Base-by-base conservation (phyloP, 2,329 filamentous ascomycete species). In the Cercospora sp. region DNA sequence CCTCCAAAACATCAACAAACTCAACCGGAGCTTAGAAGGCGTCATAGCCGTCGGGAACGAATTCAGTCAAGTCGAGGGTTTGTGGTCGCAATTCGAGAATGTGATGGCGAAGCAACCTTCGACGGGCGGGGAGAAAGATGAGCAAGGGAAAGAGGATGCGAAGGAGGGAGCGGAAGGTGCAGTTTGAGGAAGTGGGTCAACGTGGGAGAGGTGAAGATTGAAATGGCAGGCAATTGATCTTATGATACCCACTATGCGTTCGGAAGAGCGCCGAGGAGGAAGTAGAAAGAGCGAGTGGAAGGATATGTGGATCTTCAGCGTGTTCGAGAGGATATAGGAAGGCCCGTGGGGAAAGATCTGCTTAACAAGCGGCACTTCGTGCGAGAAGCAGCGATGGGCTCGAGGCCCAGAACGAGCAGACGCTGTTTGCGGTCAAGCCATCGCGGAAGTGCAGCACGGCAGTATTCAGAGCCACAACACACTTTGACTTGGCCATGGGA, bases 21-120 rank as follows among this genome's bases (percentile, higher is more conserved):
- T 99, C 68, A 99, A 98, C 79, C 89, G 94, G 36, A 94, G 91
- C 45, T 84, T 99, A 18, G 94, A 99, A 80, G 91, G 93, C 65
- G 91, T 98, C 20, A 94, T 96, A 68, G 90, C 93, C 75, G 77
- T 99, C 63, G 95, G 95, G 42, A 97, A 97, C 80, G 95, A 99
- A 77, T 97, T 99, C 81, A 90, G 91, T n/a, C 94, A 93, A 3
- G 95, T 99, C 53, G 95, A 99, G 80, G 93, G 93, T 31, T 86
- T 99, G 16, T 99, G 95, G 95, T 96, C 92, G 45, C 93, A 97
- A 76, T 98, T 99, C 77, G 95, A 99, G 82, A 91, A 90, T 73
- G 94, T 98, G 74, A 98, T 97, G 94, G 92, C 88, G 8, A 92
- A 90, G 74, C 87, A 90, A 74, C 87, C 90, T 60, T 82, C 82